Base-by-base conservation (phyloP, 495 filamentous ascomycete genomes). In the Oidiodendron maius region DNA sequence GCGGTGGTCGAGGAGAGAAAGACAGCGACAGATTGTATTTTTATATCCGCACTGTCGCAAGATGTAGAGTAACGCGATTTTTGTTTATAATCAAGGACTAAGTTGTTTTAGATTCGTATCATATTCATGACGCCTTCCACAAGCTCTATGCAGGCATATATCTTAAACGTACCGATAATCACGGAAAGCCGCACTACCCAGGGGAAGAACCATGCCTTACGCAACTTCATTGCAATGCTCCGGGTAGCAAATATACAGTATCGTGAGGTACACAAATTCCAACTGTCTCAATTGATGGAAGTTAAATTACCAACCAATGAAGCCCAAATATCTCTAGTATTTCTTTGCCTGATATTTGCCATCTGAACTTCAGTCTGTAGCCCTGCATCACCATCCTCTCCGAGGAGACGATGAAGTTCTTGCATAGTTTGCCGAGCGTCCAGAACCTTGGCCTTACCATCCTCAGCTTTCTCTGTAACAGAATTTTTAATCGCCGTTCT, bases 381-480 rank as follows among this genome's bases (percentile, higher is more conserved):
- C n/a, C n/a, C 37, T 26, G 2, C 13, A 17, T 24, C 35, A 39
- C 10, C 26, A 39, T 32, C 51, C 28, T 35, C 26, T 4, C 58
- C 54, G 38, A 57, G 37, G 11, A 57, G 40, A 16, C 17, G 17
- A 21, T 45, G 40, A 34, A 61, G 32, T 3, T 57, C 54, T 16
- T 42, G 24, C 1, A 61, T 10, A 37, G 40, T 39, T 20, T 48
- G 25, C 10, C 15, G 30, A 30, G 48, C 47, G 8, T 53, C 48
- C 4, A 34, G 13, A 26, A 61, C 12, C 16, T 40, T 25, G 16
- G 17, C 20, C 8, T 15, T 25, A 11, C 54, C 58, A 3, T 55
- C 51, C 17, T 61, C 54, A 23, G 57, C 16, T 18, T 50, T 67
- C 53, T 17, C 62, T 60, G 63, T 67, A 10, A 67, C 54, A 44